Evolutionary conservation across 2,329 filamentous ascomycete species (phyloP).

Genomic region (Leptographium galeiforme): DNA sequence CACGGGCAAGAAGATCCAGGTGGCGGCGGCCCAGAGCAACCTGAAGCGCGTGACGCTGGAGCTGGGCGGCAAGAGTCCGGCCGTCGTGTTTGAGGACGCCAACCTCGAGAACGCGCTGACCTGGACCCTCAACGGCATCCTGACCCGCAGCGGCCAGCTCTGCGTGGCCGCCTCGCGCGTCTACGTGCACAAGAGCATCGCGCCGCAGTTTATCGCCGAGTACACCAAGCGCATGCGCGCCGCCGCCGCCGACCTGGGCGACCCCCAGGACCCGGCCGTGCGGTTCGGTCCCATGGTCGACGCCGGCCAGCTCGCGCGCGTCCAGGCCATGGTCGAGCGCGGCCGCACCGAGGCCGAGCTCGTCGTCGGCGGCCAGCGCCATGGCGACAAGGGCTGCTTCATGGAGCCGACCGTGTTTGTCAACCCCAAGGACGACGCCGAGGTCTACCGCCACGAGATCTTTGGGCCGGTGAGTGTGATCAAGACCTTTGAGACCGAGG

Average conservation of each 20-base stretch:
- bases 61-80: slow-evolving; percentile 53
- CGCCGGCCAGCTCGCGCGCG: slow-evolving; percentile 30
- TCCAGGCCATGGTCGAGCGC: slow-evolving; percentile 29
- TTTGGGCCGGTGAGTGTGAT: slow-evolving; percentile 69
- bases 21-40: slow-evolving; percentile 46
- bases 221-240: slow-evolving; percentile 47
- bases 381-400: slow-evolving; percentile 24
- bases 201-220: slow-evolving; percentile 42
- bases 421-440: slow-evolving; percentile 13
- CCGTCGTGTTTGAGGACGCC: slow-evolving; percentile 49
- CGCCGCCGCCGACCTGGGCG: slow-evolving; percentile 41
- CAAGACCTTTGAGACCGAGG: slow-evolving; percentile 62
- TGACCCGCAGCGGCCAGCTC: slow-evolving; percentile 60
- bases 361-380: slow-evolving; percentile 21
- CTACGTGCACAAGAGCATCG: slow-evolving; percentile 49
- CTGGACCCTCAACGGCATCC: slow-evolving; percentile 32
- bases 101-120: slow-evolving; percentile 44
- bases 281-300: slow-evolving; percentile 45
- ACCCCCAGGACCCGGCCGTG: slow-evolving; percentile 44
- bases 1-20: slow-evolving; percentile 52
- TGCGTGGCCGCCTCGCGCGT: slow-evolving; percentile 62
- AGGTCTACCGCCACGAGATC: slow-evolving; percentile 65
- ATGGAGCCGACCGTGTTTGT: slow-evolving; percentile 8
- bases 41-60: slow-evolving; percentile 58
- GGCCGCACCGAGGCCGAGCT: slow-evolving; percentile 23